Evolutionary conservation across 208 protist species (phyloP), one percentile per base, ranked within the genome.

Genomic region (Crithidia bombi): DNA sequence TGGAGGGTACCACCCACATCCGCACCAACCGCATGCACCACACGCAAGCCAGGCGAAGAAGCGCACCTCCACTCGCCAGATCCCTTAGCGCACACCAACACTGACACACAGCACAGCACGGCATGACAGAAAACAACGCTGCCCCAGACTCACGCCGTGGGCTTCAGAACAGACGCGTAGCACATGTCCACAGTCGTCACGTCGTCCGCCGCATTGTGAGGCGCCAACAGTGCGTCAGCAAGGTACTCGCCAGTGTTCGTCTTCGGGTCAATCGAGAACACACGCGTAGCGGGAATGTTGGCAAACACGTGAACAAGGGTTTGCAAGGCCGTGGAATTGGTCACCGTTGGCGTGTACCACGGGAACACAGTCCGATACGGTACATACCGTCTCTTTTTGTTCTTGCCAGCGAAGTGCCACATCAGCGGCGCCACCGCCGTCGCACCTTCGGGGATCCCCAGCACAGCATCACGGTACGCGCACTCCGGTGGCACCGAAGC

Each of bases 331-430:
- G 12, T 19, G 14, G 50, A n/a, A 19, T 56, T 56, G 28, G 15
- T n/a, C 50, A 56, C 14, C 50, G 30, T 56, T 14, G 50, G 50
- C 28, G 50, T 56, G 50, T 56, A 56, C 50, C 50, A 56, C 14
- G 50, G 50, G 50, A 56, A 56, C 14, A 56, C 14, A 6, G 50
- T 25, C 4, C 50, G 25, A 25, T 21, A 56, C 10, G 23, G 50
- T 4, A 25, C 30, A 30, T 33, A 38, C 21, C 25, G 28, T 14
- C 5, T 5, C 3, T n/a, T 14, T 19, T 56, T 56, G 25, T 30
- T n/a, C 5, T 14, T 19, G 25, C 50, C 50, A 32, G 50, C 10
- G 50, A 56, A 56, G 50, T 56, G 50, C 50, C 50, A 56, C 28
- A 56, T 6, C 50, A 56, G 50, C 50, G 50, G 50, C 50, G n/a